Percentiles rank a stretch among this genome's conserved stretches.
Evolutionary conservation across 257 asterid genomes (phyloP).

Genomic region (Ophiorrhiza pumila): DNA sequence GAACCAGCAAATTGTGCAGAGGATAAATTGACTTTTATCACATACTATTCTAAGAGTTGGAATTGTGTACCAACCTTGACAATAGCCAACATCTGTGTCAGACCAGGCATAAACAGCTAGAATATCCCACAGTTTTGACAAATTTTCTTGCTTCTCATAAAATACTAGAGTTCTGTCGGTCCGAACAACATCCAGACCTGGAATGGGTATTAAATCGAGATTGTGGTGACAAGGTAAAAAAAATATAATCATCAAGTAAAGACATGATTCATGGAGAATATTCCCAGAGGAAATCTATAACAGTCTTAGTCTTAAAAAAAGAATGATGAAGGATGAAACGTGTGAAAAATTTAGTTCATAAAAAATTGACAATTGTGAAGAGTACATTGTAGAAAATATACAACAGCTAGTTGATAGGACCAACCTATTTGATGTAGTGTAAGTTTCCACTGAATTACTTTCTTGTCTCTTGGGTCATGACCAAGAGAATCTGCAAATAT

Average conservation of each 20-base stretch:
- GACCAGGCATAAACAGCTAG: constrained; percentile 86
- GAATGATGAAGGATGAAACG: not conserved
- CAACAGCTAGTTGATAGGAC: constrained; percentile 16
- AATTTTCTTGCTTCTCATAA: constrained; percentile 74
- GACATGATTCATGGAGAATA: not conserved
- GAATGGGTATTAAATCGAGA: constrained; percentile 16
- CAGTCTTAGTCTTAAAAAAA: not conserved
- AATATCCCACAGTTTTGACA: constrained; percentile 86
- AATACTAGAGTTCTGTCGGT: constrained; percentile 80
- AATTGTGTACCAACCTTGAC: constrained; percentile 67
- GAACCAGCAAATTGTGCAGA: not conserved
- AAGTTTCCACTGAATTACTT: constrained; percentile 88
- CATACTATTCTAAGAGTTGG: constrained; percentile 3
- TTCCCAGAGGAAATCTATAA: not conserved
- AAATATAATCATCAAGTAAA: constrained; percentile 11
- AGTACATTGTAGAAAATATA: not conserved
- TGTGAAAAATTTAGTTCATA: not conserved
- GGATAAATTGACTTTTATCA: not conserved
- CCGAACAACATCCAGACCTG: constrained; percentile 91
- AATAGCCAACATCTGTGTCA: constrained; percentile 82
- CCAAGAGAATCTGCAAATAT: constrained; percentile 24
- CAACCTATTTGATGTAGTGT: constrained; percentile 93
- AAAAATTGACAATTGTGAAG: not conserved
- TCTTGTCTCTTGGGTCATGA: constrained; percentile 42
- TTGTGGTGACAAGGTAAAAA: constrained; percentile 13